These are phyloP conservation scores for Polygonum aviculare DNA, from an alignment of 148 eudicot species.

Conservation along the genomic window DNA sequence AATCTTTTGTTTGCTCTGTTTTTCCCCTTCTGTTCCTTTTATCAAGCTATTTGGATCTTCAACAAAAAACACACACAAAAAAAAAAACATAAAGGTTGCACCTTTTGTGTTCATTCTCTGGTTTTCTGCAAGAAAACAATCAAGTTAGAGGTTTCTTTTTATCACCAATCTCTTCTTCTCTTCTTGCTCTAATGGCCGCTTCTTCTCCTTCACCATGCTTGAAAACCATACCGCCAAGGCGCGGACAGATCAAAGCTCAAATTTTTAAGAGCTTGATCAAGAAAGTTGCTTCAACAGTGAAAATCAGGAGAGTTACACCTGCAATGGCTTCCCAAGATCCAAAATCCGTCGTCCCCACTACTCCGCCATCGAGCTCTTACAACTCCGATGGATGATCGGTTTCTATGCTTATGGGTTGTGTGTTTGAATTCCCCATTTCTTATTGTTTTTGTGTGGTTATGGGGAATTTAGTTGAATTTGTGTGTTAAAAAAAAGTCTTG, in stretches of 20 bases:
- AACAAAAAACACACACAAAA: not conserved
- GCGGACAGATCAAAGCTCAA: conserved; percentile 5
- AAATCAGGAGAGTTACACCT: not conserved
- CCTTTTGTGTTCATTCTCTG: not conserved
- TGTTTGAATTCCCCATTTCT: not conserved
- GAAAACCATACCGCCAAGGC: not conserved
- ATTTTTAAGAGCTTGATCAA: conserved; percentile 6
- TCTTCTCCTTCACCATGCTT: not conserved
- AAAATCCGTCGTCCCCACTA: not conserved
- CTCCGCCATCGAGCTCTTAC: not conserved
- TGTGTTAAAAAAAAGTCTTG: not conserved
- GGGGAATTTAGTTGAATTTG: not conserved
- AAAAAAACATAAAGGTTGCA: not conserved
- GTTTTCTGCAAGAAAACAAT: not conserved
- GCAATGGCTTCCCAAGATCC: not conserved
- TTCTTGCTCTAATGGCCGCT: not conserved
- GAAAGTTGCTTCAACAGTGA: not conserved
- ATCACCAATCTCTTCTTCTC: not conserved
- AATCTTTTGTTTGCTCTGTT: not conserved
- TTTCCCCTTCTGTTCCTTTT: not conserved
- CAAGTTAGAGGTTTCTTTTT: not conserved
- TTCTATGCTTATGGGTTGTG: not conserved
- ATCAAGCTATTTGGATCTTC: not conserved
- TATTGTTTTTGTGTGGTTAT: not conserved
- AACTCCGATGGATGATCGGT: not conserved